Evolutionary conservation across 2,329 filamentous ascomycete genomes (phyloP).

Genomic region (Aquanectria penicillioides): DNA sequence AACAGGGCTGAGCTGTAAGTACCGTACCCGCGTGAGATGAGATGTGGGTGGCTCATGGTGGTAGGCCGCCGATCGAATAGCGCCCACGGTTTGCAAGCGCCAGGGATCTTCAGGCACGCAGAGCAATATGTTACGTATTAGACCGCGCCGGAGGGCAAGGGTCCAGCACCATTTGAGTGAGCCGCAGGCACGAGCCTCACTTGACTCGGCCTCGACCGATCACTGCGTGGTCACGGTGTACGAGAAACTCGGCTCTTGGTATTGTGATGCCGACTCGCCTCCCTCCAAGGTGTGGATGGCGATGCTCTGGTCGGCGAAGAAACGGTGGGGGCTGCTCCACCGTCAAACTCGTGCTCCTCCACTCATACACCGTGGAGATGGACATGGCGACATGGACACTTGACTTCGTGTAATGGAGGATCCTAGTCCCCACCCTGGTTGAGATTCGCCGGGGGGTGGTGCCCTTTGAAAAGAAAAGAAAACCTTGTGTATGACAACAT

Average conservation of each 20-base stretch:
- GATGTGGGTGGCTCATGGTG: conserved; percentile 19
- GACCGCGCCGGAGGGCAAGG: conserved; percentile 15
- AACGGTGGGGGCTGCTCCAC: background rate
- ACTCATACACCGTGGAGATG: background rate
- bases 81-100: conserved; percentile 9
- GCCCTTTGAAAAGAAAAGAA: background rate
- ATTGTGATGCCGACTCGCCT: no score
- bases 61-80: conserved; percentile 19
- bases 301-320: background rate
- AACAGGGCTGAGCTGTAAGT: conserved; percentile 19
- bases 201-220: no score
- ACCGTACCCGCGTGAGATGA: conserved; percentile 17
- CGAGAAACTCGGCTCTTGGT: no score
- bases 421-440: conserved; percentile 7
- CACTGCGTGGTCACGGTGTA: background rate
- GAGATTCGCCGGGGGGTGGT: conserved; percentile 9
- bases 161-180: background rate
- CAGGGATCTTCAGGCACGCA: conserved; percentile 22
- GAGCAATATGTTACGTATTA: conserved; percentile 24
- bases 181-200: conserved; percentile 11
- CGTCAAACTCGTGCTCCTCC: no score
- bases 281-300: background rate
- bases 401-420: no score
- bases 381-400: no score
- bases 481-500: conserved; percentile 4